phyloP scores from a whole-genome alignment of 148 eudicot species.

The Chenopodium suecicum region DNA sequence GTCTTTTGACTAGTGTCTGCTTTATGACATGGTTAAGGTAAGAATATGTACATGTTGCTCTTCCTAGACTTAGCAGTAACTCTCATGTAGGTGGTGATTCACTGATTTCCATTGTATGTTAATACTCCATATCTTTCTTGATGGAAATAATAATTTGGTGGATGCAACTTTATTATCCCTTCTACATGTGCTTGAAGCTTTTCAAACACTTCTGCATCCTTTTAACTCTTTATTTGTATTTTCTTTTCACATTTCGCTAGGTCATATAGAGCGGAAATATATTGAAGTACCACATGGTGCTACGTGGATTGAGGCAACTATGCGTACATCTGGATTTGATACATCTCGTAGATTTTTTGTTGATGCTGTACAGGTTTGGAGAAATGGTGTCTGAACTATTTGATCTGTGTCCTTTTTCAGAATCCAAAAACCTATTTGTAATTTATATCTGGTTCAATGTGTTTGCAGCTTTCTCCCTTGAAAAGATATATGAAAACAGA shows the following conservation, averaged over 20 bases:
- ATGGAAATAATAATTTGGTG: neutral
- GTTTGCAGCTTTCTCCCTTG: slow-evolving; percentile 78
- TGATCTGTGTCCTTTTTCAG: slow-evolving; percentile 15
- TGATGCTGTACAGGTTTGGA: slow-evolving; percentile 81
- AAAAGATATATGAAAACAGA: slow-evolving; percentile 94
- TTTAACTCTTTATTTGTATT: neutral
- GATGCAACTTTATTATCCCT: neutral
- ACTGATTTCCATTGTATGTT: neutral
- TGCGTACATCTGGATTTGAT: slow-evolving; percentile 88
- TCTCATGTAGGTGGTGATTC: neutral
- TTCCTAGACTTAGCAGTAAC: neutral
- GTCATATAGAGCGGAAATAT: slow-evolving; percentile 84
- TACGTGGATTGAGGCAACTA: slow-evolving; percentile 91
- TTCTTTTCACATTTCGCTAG: slow-evolving; percentile 32
- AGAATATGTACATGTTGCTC: neutral
- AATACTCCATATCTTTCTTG: neutral
- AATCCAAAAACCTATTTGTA: slow-evolving; percentile 13
- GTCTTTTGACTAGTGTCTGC: neutral
- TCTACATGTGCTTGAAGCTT: neutral
- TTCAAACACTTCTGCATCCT: neutral
- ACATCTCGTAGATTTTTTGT: slow-evolving; percentile 81
- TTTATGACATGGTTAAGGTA: neutral
- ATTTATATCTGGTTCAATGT: slow-evolving; percentile 16
- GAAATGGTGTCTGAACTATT: slow-evolving; percentile 17
- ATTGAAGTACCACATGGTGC: slow-evolving; percentile 95